Base-by-base conservation (phyloP, 139 green algal species). In the Pseudopediastrum boryanum region DNA sequence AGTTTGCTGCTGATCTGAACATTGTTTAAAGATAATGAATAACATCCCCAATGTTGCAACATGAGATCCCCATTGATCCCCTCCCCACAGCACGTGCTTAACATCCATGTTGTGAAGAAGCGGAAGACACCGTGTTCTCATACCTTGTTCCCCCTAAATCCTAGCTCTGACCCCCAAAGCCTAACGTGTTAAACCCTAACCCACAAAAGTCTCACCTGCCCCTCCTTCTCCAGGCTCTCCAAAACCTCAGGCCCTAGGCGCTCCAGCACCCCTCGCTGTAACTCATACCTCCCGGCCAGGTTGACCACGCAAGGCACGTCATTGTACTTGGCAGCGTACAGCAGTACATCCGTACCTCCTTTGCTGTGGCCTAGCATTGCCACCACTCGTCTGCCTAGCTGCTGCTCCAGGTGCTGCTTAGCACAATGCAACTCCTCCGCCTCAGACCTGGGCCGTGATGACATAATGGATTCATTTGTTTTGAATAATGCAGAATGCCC, bases 391-490 rank as follows among this genome's bases (percentile, higher is more conserved):
- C 58, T 29, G 23, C 42, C 27, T 0, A 65, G 73, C 13, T 46
- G 31, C 43, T 61, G 42, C 44, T 72, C 59, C 43, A 80, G 9
- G 43, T 65, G 46, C 12, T 62, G 21, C 33, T 61, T 61, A 21
- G 73, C 73, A 50, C 59, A 64, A 9, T 35, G 59, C 16, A 80
- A 33, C 42, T 80, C 73, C 19, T 71, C n/a, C 10, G 73, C 73
- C 31, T 80, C 73, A 25, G 73, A 80, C 43, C 73, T 71, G 73
- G n/a, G n/a, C n/a, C n/a, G n/a, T n/a, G n/a, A n/a, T n/a, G n/a
- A n/a, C n/a, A n/a, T n/a, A n/a, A n/a, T n/a, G n/a, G n/a, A n/a
- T n/a, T n/a, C n/a, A n/a, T n/a, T n/a, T n/a, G n/a, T n/a, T n/a
- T n/a, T n/a, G n/a, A n/a, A n/a, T n/a, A n/a, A n/a, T n/a, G n/a